Evolutionary conservation across 257 asterid species (phyloP).

Genomic region (Primulina huaijiensis): DNA sequence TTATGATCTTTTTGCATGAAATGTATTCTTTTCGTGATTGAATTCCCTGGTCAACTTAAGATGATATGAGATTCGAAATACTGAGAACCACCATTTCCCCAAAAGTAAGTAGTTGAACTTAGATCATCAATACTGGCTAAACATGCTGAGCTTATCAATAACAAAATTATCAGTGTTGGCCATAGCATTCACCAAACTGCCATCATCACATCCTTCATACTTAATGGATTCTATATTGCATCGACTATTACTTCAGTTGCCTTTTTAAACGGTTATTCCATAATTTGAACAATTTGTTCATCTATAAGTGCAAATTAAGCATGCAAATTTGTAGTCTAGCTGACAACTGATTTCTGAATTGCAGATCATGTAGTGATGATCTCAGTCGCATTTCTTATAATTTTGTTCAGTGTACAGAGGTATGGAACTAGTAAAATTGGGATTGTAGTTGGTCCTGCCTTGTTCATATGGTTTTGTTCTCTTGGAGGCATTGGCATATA

Average conservation of each 20-base stretch:
- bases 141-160: background rate
- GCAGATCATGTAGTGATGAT: slow-evolving; percentile 95
- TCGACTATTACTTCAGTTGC: background rate
- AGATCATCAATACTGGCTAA: background rate
- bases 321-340: slow-evolving; percentile 17
- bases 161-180: background rate
- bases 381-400: slow-evolving; percentile 77
- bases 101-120: background rate
- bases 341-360: slow-evolving; percentile 38
- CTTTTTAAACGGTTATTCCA: background rate
- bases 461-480: slow-evolving; percentile 95
- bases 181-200: background rate
- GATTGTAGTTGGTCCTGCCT: slow-evolving; percentile 92
- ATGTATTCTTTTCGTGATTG: background rate
- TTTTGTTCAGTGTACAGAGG: slow-evolving; percentile 89
- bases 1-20: background rate
- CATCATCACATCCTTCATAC: background rate
- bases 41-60: background rate
- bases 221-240: background rate
- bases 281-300: background rate
- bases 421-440: slow-evolving; percentile 98
- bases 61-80: background rate
- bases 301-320: slow-evolving; percentile 17
- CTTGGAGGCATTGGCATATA: slow-evolving; percentile 91
- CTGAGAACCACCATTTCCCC: background rate